A percentile compares a stretch with the other conserved stretches of the same genome.
Evolutionary conservation across 2,329 filamentous ascomycete genomes (phyloP).

Genomic region (Aspergillus phoenicis): DNA sequence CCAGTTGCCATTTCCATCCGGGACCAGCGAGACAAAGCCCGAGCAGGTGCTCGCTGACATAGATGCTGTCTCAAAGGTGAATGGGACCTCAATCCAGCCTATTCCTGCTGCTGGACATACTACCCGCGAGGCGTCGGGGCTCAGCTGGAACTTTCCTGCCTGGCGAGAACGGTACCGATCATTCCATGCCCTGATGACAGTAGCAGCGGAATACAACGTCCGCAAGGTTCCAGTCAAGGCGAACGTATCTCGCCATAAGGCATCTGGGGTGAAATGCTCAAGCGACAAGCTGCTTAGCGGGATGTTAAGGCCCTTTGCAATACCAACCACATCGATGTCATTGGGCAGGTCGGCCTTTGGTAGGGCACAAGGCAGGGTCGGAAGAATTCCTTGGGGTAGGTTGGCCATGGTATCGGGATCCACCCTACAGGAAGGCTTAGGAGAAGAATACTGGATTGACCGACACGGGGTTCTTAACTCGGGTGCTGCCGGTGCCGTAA

Average conservation of each 20-base stretch:
- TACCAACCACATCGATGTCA: not conserved
- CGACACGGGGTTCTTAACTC: too few species aligned
- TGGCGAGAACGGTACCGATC: not conserved
- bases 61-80: not conserved
- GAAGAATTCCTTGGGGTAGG: not conserved
- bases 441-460: too few species aligned
- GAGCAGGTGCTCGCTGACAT: not conserved
- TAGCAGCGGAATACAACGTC: not conserved
- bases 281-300: not conserved
- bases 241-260: not conserved
- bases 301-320: not conserved
- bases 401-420: not conserved
- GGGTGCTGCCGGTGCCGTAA: too few species aligned
- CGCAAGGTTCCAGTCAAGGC: not conserved
- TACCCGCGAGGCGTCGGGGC: not conserved
- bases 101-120: not conserved
- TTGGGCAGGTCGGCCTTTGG: not conserved
- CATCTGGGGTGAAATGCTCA: not conserved
- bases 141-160: not conserved
- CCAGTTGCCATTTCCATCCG: not conserved
- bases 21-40: not conserved
- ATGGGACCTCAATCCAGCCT: not conserved
- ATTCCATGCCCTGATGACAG: not conserved
- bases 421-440: too few species aligned
- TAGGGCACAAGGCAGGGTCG: not conserved